Evolutionary conservation across 495 filamentous ascomycete species (phyloP), one percentile per base, ranked within the genome.

Genomic region (Penicillium longicatenatum): DNA sequence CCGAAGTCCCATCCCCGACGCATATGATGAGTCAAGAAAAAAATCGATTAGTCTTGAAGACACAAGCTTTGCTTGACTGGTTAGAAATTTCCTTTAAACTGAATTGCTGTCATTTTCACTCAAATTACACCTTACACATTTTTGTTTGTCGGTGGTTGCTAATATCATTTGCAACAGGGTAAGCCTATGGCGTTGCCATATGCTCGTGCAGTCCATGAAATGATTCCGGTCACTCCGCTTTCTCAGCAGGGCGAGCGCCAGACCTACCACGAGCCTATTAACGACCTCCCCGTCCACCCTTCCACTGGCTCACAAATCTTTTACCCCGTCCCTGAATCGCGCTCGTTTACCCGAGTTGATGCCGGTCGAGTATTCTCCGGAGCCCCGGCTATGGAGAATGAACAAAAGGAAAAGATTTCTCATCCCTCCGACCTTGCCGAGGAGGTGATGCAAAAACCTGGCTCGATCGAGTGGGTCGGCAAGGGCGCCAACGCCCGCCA

Each of bases 31-130:
- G 79, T 70, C 61, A 83, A 82, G 55, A 84, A 85, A 86, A 79
- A 82, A 78, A 80, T 88, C 92, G 93, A 97, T 98, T 96, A 96
- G 93, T 97, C 93, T 97, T 93, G 80, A 97, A 97, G 93, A 97
- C 91, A 84, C 72, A 69, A 58, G 69, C 63, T 57, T 51, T 64
- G 72, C 66, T 60, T 63, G 72, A 65, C 84, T 92, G 89, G 85
- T 90, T 91, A 92, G 74, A 86, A 80, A 79, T 69, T 72, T 59
- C 60, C 61, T 61, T 62, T 64, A 66, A 49, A 59, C 71, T 74
- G 71, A 73, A 61, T 46, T 61, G 56, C 47, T 58, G 50, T 64
- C 20, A 58, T 52, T n/a, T 50, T 49, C 20, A 48, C 37, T 64
- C 29, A 19, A 52, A 20, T 31, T 31, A 14, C 21, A 9, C 26